phyloP scores from a whole-genome alignment of 495 filamentous ascomycete genomes.

The Mycothermus thermophilus region DNA sequence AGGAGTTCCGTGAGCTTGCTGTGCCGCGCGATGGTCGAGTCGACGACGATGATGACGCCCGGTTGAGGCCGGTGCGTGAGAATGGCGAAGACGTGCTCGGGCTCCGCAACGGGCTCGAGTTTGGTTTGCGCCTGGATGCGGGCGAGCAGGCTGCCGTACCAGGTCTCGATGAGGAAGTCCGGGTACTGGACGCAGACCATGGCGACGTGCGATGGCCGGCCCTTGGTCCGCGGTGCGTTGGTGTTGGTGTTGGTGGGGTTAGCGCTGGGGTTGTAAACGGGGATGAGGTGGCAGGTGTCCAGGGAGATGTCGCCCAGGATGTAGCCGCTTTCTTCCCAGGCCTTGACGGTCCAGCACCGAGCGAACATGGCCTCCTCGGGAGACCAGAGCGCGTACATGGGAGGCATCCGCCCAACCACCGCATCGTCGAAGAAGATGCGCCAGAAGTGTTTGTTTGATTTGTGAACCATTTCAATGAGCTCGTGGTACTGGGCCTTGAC shows the following conservation, averaged over 20 bases:
- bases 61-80: conserved; percentile 5
- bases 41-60: conserved; percentile 11
- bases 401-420: conserved; percentile 9
- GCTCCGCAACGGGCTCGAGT: conserved; percentile 1
- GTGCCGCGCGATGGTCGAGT: conserved; percentile 6
- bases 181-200: neutral
- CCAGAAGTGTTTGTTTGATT: conserved; percentile 26
- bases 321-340: conserved; percentile 27
- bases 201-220: neutral
- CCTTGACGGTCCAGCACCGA: conserved; percentile 19
- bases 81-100: conserved; percentile 1
- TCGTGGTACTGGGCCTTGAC: conserved; percentile 18
- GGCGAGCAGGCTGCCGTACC: neutral
- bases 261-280: neutral
- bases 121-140: neutral
- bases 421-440: conserved; percentile 16
- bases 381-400: conserved; percentile 9
- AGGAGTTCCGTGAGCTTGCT: conserved; percentile 6
- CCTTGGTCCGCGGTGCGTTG: conserved; percentile 2
- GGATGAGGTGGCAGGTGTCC: conserved; percentile 15
- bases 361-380: conserved; percentile 19
- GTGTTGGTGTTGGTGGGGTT: neutral
- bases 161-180: neutral
- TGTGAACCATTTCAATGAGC: conserved; percentile 15
- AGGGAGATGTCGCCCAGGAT: conserved; percentile 18